These are phyloP conservation scores for Carex pumila DNA, from an alignment of 176 grass and related monocot genomes.

Conservation along the genomic window DNA sequence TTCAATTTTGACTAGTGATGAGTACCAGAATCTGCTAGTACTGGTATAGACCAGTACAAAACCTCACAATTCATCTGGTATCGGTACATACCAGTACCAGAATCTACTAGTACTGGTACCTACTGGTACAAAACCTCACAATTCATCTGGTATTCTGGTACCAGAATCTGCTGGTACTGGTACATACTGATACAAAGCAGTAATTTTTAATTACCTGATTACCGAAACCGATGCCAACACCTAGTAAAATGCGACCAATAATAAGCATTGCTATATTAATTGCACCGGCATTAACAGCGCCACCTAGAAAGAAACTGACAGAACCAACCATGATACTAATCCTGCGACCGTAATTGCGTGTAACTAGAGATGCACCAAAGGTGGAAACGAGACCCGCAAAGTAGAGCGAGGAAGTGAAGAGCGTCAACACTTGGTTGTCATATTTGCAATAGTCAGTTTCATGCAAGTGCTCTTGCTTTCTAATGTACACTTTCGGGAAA, in stretches of 20 bases:
- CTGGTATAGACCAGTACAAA: neutral
- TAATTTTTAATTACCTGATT: slow-evolving; percentile 49
- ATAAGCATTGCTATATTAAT: slow-evolving; percentile 82
- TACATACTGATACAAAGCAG: neutral
- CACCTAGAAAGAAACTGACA: slow-evolving; percentile 85
- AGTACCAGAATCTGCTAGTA: neutral
- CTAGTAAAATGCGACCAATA: slow-evolving; percentile 68
- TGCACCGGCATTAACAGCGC: slow-evolving; percentile 61
- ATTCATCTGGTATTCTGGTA: neutral
- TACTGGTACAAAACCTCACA: neutral
- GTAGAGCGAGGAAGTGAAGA: slow-evolving; percentile 96
- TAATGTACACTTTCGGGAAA: slow-evolving; percentile 57
- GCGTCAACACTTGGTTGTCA: slow-evolving; percentile 85
- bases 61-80: neutral
- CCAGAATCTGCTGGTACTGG: neutral
- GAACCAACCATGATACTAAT: slow-evolving; percentile 85
- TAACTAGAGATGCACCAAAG: slow-evolving; percentile 79
- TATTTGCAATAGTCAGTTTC: slow-evolving; percentile 99
- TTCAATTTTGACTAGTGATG: too few species aligned
- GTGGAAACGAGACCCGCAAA: slow-evolving; percentile 89
- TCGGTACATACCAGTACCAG: neutral
- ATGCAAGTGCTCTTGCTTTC: slow-evolving; percentile 59
- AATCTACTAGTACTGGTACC: neutral
- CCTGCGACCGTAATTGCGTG: slow-evolving; percentile 42
- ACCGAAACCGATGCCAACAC: slow-evolving; percentile 83